Percentiles rank a stretch among this genome's conserved stretches.
Conservation (phyloP, 768 basidiomycete genomes). For the Rhizopogon vesiculosus region DNA sequence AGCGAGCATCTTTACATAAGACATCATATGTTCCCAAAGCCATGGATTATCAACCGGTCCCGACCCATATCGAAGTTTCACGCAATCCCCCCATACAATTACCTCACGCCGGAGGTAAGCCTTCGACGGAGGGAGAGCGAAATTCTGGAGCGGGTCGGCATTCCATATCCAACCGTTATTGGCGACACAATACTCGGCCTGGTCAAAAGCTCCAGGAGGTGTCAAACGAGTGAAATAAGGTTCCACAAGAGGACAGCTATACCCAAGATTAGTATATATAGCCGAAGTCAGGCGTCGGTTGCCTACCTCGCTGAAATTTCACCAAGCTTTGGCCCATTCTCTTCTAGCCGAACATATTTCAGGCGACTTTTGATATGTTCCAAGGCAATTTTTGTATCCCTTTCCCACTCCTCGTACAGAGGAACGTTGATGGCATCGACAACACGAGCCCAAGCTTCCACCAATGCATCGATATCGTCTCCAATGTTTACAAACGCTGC, state of each 20-base stretch:
- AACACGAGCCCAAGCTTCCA: conserved; percentile 69
- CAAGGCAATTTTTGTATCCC: conserved; percentile 71
- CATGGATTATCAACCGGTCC: conserved; percentile 81
- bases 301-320: conserved; percentile 53
- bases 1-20: conserved; percentile 80
- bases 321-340: conserved; percentile 79
- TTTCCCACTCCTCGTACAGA: conserved; percentile 83
- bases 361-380: conserved; percentile 72
- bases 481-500: conserved; percentile 54
- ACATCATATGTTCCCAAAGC: conserved; percentile 90
- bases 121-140: conserved; percentile 88
- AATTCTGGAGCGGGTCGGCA: conserved; percentile 91
- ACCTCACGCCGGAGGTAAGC: conserved; percentile 95
- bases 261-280: conserved; percentile 6
- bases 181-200: conserved; percentile 69
- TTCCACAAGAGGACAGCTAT: conserved; percentile 82
- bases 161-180: conserved; percentile 99
- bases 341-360: conserved; percentile 77
- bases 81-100: conserved; percentile 97
- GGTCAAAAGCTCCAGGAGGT: conserved; percentile 48
- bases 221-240: conserved; percentile 85
- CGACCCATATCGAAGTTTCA: conserved; percentile 92
- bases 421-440: conserved; percentile 87
- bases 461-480: conserved; percentile 46
- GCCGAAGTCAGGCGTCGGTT: not conserved